These are phyloP conservation scores for Cardamine chenopodiifolia DNA, from an alignment of 345 rosid species.

Conservation along the genomic window DNA sequence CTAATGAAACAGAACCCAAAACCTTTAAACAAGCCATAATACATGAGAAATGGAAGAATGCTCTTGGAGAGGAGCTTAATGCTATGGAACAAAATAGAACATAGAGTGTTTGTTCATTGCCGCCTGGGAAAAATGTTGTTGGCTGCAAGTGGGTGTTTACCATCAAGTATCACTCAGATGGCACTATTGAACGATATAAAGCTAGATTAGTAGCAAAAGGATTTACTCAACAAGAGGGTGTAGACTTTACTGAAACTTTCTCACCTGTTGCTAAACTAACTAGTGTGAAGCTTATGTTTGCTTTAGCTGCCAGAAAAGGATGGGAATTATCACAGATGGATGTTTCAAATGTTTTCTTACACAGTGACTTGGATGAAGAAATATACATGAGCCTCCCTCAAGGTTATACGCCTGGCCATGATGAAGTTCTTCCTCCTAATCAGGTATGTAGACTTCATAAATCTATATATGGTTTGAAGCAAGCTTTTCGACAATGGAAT, in stretches of 20 bases:
- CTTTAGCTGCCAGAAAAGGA: fast-evolving
- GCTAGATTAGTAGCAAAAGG: background rate
- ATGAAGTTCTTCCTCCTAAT: background rate
- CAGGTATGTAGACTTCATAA: background rate
- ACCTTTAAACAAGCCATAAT: background rate
- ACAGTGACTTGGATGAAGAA: background rate
- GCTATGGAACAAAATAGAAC: background rate
- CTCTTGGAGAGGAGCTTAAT: fast-evolving
- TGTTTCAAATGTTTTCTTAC: background rate
- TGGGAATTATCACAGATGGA: background rate
- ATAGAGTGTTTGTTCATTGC: background rate
- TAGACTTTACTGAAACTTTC: background rate
- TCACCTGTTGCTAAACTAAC: background rate
- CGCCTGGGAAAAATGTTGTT: background rate
- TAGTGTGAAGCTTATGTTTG: background rate
- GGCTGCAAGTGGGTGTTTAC: background rate
- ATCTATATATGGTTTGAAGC: background rate
- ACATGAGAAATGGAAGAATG: background rate
- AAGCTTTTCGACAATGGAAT: background rate
- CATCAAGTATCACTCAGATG: background rate
- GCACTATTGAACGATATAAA: background rate
- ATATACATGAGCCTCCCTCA: background rate
- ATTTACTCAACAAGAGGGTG: background rate
- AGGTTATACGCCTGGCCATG: background rate
- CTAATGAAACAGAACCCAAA: background rate